Percentiles rank a stretch among this genome's conserved stretches.
phyloP scores from a whole-genome alignment of 2,329 filamentous ascomycete genomes.

The Monosporascus ibericus region DNA sequence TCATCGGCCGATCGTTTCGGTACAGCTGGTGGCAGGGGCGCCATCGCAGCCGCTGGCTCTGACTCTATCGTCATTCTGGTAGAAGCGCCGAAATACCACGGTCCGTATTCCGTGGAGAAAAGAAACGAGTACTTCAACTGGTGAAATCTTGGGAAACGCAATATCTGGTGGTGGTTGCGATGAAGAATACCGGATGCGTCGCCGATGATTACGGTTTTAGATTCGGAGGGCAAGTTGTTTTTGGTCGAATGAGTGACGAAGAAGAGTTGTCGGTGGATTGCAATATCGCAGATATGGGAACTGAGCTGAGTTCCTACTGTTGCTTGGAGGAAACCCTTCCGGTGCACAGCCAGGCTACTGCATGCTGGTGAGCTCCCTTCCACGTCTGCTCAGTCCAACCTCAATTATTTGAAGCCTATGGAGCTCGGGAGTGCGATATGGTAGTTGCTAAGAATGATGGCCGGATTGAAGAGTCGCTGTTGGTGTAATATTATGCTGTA shows the following conservation, averaged over 20 bases:
- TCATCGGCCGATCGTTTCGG: slow-evolving; percentile 28
- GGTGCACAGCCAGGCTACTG: neutral
- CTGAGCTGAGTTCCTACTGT: neutral
- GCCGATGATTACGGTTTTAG: neutral
- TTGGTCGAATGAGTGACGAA: neutral
- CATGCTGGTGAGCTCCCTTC: neutral
- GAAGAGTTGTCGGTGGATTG: neutral
- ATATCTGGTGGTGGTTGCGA: neutral
- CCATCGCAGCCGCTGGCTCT: slow-evolving; percentile 19
- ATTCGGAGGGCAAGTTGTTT: neutral
- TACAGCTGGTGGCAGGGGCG: slow-evolving; percentile 10
- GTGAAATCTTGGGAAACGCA: neutral
- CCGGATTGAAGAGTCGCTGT: neutral
- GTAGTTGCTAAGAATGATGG: neutral
- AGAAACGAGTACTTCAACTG: neutral
- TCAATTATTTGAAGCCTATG: neutral
- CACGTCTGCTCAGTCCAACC: neutral
- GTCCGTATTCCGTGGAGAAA: slow-evolving; percentile 6
- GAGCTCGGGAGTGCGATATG: neutral
- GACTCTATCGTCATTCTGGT: slow-evolving; percentile 29
- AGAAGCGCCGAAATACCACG: slow-evolving; percentile 7
- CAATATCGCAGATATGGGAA: neutral
- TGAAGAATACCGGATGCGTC: neutral
- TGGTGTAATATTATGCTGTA: neutral
- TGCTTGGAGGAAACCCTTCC: neutral